Conservation (phyloP, 495 filamentous ascomycete species). For the Geopyxis carbonaria region DNA sequence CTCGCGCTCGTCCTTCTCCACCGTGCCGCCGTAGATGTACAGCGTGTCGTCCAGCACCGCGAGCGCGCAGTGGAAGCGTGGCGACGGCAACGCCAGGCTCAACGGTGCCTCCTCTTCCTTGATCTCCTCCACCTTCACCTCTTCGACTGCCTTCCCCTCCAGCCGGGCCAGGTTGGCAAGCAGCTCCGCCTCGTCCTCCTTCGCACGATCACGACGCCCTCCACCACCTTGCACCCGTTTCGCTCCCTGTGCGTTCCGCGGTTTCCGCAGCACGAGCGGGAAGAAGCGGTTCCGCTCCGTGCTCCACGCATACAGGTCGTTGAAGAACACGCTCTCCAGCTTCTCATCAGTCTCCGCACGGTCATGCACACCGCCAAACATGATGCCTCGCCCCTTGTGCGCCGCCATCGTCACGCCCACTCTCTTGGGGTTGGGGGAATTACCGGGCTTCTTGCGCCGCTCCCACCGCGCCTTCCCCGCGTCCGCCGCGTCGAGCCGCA, state of each 20-base stretch:
- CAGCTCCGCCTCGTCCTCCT: constrained; percentile 79
- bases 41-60: constrained; percentile 81
- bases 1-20: constrained; percentile 84
- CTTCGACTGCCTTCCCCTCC: constrained; percentile 41
- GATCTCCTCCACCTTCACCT: constrained; percentile 35
- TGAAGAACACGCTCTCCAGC: constrained; percentile 92
- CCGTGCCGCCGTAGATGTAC: constrained; percentile 88
- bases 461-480: constrained; percentile 73
- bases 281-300: constrained; percentile 90
- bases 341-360: constrained; percentile 87
- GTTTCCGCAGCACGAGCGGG: constrained; percentile 55
- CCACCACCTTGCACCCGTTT: constrained; percentile 34
- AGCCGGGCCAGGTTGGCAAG: constrained; percentile 67
- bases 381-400: constrained; percentile 80
- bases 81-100: constrained; percentile 64
- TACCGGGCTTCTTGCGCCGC: constrained; percentile 76
- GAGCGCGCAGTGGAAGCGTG: constrained; percentile 73
- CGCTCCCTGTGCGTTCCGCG: constrained; percentile 44
- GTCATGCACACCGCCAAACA: constrained; percentile 90
- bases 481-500: constrained; percentile 56
- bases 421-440: constrained; percentile 64
- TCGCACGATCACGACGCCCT: constrained; percentile 51
- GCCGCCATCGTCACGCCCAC: constrained; percentile 82
- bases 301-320: constrained; percentile 75
- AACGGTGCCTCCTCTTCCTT: constrained; percentile 35